Conservation (phyloP, 805 yeast genomes). For the Lachancea nothofagi region DNA sequence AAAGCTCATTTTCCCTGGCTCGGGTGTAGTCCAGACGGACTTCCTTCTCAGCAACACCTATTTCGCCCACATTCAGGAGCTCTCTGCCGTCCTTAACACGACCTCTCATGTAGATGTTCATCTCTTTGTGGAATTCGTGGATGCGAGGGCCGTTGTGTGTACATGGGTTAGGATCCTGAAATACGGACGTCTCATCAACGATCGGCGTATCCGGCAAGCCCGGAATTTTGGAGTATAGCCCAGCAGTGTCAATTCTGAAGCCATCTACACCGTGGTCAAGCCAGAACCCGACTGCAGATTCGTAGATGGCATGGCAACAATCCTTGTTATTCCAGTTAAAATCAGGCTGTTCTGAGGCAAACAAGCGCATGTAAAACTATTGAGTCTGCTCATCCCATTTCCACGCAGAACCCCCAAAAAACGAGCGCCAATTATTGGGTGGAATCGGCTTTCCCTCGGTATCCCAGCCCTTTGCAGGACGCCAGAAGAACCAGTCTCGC, state of each 20-base stretch:
- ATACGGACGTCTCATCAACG: no score
- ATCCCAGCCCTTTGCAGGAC: constrained; percentile 42
- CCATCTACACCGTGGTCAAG: constrained; percentile 52
- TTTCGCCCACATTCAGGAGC: constrained; percentile 54
- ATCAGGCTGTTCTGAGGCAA: constrained; percentile 52
- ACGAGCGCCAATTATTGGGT: constrained; percentile 52
- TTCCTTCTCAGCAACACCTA: constrained; percentile 39
- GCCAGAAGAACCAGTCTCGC: constrained; percentile 60
- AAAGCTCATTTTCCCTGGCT: constrained; percentile 34
- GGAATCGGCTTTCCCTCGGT: constrained; percentile 45
- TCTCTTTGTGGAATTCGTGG: constrained; percentile 52
- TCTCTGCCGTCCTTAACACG: constrained; percentile 36
- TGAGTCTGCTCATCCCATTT: constrained; percentile 46
- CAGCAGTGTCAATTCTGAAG: constrained; percentile 52
- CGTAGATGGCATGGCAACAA: constrained; percentile 34
- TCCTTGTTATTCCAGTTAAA: constrained; percentile 52
- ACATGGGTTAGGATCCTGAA: constrained; percentile 35
- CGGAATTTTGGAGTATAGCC: constrained; percentile 45
- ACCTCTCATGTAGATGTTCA: constrained; percentile 39
- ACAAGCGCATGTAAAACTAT: constrained; percentile 50
- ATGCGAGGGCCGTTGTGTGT: constrained; percentile 48
- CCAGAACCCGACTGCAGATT: constrained; percentile 47
- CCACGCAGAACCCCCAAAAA: constrained; percentile 54
- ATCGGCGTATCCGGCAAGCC: constrained; percentile 45
- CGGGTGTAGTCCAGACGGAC: constrained; percentile 40